Base-by-base conservation (phyloP, 140 eudicot species). In the Ambrosia hybrid region DNA sequence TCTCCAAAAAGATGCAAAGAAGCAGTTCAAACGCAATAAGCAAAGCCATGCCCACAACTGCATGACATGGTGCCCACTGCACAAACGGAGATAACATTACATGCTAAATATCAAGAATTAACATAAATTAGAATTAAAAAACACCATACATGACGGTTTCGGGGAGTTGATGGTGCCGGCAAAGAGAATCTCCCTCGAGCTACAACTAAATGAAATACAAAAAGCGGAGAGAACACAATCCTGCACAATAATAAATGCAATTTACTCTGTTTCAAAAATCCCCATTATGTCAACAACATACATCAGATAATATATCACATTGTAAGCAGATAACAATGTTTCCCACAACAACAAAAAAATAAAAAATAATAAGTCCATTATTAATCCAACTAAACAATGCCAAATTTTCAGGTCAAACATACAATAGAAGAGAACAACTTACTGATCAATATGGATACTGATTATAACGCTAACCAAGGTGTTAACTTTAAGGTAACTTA, bases 41-140 rank as follows among this genome's bases (percentile, higher is more conserved):
- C 90, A 92, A 76, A 6, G 96, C 95, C 10, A 86, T 79, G 36
- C 95, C 95, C 80, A 80, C 87, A 65, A 85, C 55, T 39, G 98
- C 82, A 79, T 92, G 98, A 82, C 85, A 92, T 4, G 98, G 98
- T 51, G 91, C 90, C 98, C 98, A 92, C 96, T 92, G 97, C 78
- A 70, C 83, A 83, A 69, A 45, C 41, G 9, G 21, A 52, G 71
- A 78, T 11, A 59, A 11, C 72, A 61, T 56, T 77, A 59, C 57
- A 71, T 52, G 51, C 5, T 38, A 26, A 39, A 37, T 62, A 53
- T 12, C 10, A 70, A 3, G 45, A 63, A 43, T 21, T 3, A 43
- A 15, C 3, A 36, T 6, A 51, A 49, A 21, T 17, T 5, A 58
- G 4, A 72, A 38, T 4, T 3, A 15, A 9, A 72, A 49, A 37